phyloP scores from a whole-genome alignment of 2,329 filamentous ascomycete species.

The Drechslerella coelobrocha region DNA sequence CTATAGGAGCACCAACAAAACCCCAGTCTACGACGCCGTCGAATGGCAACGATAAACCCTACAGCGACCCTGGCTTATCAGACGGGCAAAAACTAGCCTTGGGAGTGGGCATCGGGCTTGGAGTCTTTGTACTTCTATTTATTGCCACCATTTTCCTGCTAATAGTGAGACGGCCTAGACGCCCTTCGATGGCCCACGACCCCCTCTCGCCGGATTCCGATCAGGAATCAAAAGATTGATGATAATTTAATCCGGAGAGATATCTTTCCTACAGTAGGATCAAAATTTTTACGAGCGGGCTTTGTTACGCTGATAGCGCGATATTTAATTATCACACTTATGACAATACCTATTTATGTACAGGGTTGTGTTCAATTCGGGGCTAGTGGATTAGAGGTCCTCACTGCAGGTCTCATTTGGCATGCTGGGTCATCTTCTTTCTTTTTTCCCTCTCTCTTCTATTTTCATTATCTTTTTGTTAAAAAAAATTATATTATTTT shows the following conservation, averaged over 20 bases:
- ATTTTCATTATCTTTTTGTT: no score
- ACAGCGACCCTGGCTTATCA: conserved; percentile 23
- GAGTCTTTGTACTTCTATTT: conserved; percentile 35
- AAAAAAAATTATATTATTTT: no score
- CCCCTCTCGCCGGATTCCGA: background rate
- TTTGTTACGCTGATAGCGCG: no score
- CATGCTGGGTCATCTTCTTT: no score
- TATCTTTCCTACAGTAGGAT: no score
- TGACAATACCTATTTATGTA: no score
- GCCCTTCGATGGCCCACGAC: background rate
- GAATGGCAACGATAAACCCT: background rate
- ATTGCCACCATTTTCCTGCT: conserved; percentile 37
- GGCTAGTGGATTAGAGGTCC: no score
- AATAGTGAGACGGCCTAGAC: conserved; percentile 26
- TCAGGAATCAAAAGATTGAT: background rate
- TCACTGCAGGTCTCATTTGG: no score
- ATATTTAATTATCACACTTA: no score
- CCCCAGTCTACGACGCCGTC: background rate
- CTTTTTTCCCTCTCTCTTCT: no score
- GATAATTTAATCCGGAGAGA: background rate
- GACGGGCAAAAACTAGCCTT: conserved; percentile 33
- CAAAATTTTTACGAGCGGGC: no score
- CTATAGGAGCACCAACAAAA: background rate
- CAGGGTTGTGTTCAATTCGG: no score
- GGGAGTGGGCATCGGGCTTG: conserved; percentile 37